Percentiles rank a stretch among this genome's conserved stretches.
Conservation (phyloP, 148 eudicot genomes). For the Dianthus caryophyllus region DNA sequence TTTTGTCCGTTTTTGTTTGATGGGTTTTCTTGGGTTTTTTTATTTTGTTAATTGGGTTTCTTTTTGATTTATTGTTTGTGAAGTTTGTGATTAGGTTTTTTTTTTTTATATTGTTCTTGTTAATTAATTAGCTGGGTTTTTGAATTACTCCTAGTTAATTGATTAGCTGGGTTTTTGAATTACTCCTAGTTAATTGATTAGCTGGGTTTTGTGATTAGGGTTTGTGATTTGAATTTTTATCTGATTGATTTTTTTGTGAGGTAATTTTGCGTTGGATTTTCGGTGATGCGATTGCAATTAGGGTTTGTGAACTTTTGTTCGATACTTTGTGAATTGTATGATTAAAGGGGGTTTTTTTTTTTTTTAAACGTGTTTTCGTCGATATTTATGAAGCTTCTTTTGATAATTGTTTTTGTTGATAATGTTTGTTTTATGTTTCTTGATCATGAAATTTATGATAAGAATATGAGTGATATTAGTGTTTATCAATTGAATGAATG, state of each 20-base stretch:
- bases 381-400: background rate
- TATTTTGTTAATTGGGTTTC: background rate
- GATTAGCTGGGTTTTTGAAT: too few species aligned
- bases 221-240: background rate
- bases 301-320: background rate
- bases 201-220: background rate
- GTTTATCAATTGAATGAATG: background rate
- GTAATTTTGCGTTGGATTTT: background rate
- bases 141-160: too few species aligned
- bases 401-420: background rate
- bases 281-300: background rate
- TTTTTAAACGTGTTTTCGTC: background rate
- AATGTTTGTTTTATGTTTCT: background rate
- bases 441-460: background rate
- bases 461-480: background rate
- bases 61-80: background rate
- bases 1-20: background rate
- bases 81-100: background rate
- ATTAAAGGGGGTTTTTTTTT: background rate
- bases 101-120: too few species aligned
- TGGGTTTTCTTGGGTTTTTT: background rate
- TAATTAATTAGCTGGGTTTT: too few species aligned
- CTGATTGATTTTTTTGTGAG: background rate
- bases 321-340: background rate
- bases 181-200: too few species aligned